A percentile compares a stretch with the other conserved stretches of the same genome.
These are phyloP conservation scores for Colletotrichum sp. DNA, from an alignment of 2,329 filamentous ascomycete species.

Conservation along the genomic window DNA sequence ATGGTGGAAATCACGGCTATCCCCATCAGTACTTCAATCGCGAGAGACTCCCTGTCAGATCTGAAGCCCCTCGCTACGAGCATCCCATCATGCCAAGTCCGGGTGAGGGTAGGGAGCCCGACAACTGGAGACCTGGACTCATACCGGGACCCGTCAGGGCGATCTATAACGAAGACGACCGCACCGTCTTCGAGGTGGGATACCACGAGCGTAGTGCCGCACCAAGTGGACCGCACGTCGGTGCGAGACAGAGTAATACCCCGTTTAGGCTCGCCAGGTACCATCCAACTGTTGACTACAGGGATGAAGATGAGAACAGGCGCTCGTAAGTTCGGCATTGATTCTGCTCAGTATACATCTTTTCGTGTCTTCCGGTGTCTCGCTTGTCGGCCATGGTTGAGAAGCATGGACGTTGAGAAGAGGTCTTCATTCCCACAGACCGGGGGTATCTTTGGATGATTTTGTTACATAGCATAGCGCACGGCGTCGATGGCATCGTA, in stretches of 20 bases:
- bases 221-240: not conserved
- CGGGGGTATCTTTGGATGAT: not conserved
- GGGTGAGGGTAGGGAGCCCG: not conserved
- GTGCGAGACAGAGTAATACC: not conserved
- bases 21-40: not conserved
- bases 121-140: not conserved
- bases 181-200: not conserved
- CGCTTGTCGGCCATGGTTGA: not conserved
- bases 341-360: not conserved
- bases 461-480: not conserved
- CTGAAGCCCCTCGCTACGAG: not conserved
- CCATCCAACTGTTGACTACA: not conserved
- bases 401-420: not conserved
- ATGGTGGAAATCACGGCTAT: not conserved
- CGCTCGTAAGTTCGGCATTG: not conserved
- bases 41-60: not conserved
- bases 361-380: not conserved
- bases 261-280: not conserved
- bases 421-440: not conserved
- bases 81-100: not conserved
- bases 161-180: not conserved
- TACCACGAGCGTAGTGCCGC: not conserved
- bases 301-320: not conserved
- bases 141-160: not conserved
- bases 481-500: not conserved